Base-by-base conservation (phyloP, 2,329 filamentous ascomycete species). In the Chaetomium sp. region DNA sequence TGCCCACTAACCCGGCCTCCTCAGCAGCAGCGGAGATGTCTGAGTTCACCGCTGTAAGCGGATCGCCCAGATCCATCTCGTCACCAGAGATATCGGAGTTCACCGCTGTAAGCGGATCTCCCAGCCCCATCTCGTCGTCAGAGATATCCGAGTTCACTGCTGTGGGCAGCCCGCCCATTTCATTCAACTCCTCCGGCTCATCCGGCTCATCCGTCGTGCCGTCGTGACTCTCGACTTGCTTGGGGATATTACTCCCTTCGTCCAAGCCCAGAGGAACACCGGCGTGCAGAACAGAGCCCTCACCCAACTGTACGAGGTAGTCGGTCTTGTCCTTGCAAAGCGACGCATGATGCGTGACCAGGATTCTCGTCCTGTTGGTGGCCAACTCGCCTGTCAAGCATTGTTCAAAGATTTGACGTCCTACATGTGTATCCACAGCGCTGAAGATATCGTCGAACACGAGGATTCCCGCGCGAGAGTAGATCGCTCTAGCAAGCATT, bases 371-470 rank as follows among this genome's bases (percentile, higher is more conserved):
- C 54, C 89, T 76, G 0, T 82, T 84, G 27, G 76, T 70, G 58
- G 86, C 85, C 7, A 92, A 76, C 49, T 87, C 80, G 5, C 88
- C 88, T 2, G 80, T 85, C 2, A 92, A 74, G 58, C 86, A 90
- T 55, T 88, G 79, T 61, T 91, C 87, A 61, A 88, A 90, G 49
- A 92, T 85, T 64, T 89, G 86, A 34, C 87, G 81, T 12, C 88
- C 89, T 35, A 91, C 88, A 65, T 91, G 87, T 3, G 88, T 86
- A 68, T 95, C 89, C 7, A 94, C 82, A 7, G 89, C 85, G 66
- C 86, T 89, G 68, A 95, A 91, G 42, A 92, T 88, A 65, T 95
- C 89, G 67, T 95, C 89, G 64, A 94, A 76, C 14, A 94, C 74
- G 5, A 95, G 74, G 59, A 91, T 85, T 0, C 86, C 85, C 1